Percentiles rank a stretch among this genome's conserved stretches.
Conservation (phyloP, 352 stramenopile species). For the Phytophthora uliginosa region DNA sequence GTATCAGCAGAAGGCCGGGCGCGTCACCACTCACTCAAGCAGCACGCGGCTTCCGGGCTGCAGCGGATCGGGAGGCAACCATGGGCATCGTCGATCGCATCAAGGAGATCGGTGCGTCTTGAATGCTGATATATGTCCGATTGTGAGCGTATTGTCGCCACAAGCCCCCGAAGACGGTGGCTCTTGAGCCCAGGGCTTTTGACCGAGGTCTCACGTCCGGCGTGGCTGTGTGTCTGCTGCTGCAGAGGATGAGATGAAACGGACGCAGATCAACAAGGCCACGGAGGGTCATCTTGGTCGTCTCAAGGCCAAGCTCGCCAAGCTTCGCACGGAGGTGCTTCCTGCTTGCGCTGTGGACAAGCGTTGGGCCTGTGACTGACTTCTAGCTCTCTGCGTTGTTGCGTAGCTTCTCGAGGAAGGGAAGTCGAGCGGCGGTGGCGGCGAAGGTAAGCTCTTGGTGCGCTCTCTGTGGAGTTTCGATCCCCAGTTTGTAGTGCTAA, state of each 20-base stretch:
- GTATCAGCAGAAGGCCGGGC: constrained; percentile 14
- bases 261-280: constrained; percentile 99
- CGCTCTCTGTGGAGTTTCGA: background rate
- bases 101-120: constrained; percentile 92
- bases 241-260: constrained; percentile 96
- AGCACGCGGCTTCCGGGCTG: constrained; percentile 26
- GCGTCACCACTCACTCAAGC: constrained; percentile 24
- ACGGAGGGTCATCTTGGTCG: constrained; percentile 92
- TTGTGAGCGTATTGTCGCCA: background rate
- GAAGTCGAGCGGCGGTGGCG: constrained; percentile 77
- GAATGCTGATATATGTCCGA: background rate
- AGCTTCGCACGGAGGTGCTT: constrained; percentile 96
- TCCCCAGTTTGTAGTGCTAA: background rate
- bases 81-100: constrained; percentile 96
- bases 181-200: background rate
- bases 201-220: background rate
- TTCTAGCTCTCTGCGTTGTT: background rate
- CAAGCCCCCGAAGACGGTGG: background rate
- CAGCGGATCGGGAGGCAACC: constrained; percentile 40
- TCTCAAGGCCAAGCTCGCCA: constrained; percentile 99
- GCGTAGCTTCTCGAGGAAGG: constrained; percentile 83
- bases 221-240: background rate
- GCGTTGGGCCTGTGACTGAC: background rate
- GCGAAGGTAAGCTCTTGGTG: constrained; percentile 62
- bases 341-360: background rate